phyloP scores from a whole-genome alignment of 2,329 filamentous ascomycete species.

The Aspergillus proliferans region DNA sequence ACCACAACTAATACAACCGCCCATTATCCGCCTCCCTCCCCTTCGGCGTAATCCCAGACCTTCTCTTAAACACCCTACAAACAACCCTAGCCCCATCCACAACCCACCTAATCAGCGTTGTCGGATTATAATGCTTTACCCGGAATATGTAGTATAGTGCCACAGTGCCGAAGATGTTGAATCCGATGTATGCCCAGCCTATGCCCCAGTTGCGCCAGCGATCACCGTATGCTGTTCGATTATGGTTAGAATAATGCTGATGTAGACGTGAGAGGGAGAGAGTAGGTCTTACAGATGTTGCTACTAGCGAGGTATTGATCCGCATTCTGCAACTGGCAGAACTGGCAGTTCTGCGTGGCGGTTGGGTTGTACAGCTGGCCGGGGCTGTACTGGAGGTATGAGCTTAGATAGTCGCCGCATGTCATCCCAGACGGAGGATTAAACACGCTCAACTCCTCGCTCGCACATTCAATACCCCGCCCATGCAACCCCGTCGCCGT shows the following conservation, averaged over 20 bases:
- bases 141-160: constrained; percentile 48
- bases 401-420: constrained; percentile 54
- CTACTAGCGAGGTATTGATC: constrained; percentile 41
- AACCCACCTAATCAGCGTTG: constrained; percentile 20
- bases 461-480: constrained; percentile 58
- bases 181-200: constrained; percentile 53
- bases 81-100: constrained; percentile 15
- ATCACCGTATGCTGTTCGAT: constrained; percentile 43
- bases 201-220: constrained; percentile 66
- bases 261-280: not conserved
- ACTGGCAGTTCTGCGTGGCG: constrained; percentile 50
- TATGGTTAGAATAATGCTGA: no score
- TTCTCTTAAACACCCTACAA: constrained; percentile 26
- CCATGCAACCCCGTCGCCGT: constrained; percentile 64
- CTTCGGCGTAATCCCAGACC: constrained; percentile 23
- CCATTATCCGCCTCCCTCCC: constrained; percentile 28
- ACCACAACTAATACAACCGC: constrained; percentile 12
- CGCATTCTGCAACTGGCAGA: constrained; percentile 30
- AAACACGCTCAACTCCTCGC: constrained; percentile 65
- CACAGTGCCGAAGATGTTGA: constrained; percentile 54
- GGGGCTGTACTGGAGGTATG: constrained; percentile 45
- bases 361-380: constrained; percentile 50
- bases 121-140: constrained; percentile 39
- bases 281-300: constrained; percentile 31
- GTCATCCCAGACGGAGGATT: constrained; percentile 53